Conservation (phyloP, 306 rosid species). For the Pterocarpus macrocarpus region DNA sequence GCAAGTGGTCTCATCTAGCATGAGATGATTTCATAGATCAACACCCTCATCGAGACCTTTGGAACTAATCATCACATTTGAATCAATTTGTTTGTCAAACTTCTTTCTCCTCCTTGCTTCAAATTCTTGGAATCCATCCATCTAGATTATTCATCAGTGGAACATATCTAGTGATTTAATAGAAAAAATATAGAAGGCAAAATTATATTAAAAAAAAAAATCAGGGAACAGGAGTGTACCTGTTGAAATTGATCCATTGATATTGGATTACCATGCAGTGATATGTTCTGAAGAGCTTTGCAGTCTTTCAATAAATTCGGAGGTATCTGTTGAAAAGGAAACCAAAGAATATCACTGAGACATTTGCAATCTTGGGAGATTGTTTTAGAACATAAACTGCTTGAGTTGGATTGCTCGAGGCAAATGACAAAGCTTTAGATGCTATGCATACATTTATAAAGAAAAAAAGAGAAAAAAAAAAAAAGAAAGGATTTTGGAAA, state of each 20-base stretch:
- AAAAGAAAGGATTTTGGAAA: neutral
- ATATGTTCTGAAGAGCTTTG: constrained; percentile 85
- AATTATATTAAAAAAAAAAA: neutral
- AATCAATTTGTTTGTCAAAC: constrained; percentile 93
- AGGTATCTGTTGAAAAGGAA: constrained; percentile 69
- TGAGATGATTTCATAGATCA: constrained; percentile 62
- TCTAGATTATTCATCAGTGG: constrained; percentile 50
- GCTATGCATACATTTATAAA: neutral
- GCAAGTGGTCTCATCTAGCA: constrained; percentile 17
- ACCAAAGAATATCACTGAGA: constrained; percentile 7
- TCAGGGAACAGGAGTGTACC: constrained; percentile 53
- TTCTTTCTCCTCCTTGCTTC: constrained; percentile 92
- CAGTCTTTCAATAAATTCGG: constrained; percentile 81
- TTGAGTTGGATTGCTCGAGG: neutral
- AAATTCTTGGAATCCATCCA: constrained; percentile 95
- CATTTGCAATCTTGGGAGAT: constrained; percentile 33
- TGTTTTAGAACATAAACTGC: constrained; percentile 2
- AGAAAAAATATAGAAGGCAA: neutral
- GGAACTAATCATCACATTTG: constrained; percentile 91
- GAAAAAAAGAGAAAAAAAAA: neutral
- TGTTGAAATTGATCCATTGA: constrained; percentile 94
- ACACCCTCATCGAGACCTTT: constrained; percentile 97
- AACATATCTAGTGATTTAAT: constrained; percentile 11
- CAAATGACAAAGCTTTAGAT: constrained; percentile 13
- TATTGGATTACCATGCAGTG: constrained; percentile 93